Evolutionary conservation across 441 rosid genomes (phyloP).

Genomic region (Pelargonium australe): DNA sequence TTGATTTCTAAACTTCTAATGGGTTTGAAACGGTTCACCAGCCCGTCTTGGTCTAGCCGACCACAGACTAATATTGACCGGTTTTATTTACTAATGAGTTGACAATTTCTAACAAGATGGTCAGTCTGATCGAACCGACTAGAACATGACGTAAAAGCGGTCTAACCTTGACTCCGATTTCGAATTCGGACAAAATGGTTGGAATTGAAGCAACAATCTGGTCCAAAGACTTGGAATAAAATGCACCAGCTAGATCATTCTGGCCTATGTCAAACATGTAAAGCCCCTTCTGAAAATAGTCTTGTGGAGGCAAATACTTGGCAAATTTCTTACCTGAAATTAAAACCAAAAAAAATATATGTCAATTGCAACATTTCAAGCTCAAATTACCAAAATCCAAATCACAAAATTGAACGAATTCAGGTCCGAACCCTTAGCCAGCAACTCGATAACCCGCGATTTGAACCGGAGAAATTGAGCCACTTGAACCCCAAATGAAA

Average conservation of each 20-base stretch:
- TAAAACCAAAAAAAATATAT: background rate
- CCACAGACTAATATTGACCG: too few species aligned
- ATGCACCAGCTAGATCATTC: slow-evolving; percentile 92
- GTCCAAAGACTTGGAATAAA: slow-evolving; percentile 75
- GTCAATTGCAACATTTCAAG: background rate
- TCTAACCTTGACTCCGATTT: slow-evolving; percentile 60
- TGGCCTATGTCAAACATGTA: slow-evolving; percentile 95
- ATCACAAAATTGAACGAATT: background rate
- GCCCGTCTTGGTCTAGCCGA: too few species aligned
- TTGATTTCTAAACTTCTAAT: too few species aligned
- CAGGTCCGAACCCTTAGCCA: slow-evolving; percentile 37
- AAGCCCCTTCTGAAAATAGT: slow-evolving; percentile 59
- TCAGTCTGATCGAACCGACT: too few species aligned
- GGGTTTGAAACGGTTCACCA: too few species aligned
- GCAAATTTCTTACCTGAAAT: slow-evolving; percentile 49
- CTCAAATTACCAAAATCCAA: background rate
- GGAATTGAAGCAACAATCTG: slow-evolving; percentile 79
- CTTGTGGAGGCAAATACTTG: slow-evolving; percentile 57
- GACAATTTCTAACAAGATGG: too few species aligned
- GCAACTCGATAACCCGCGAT: slow-evolving; percentile 55
- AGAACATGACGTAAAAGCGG: too few species aligned
- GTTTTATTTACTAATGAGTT: too few species aligned
- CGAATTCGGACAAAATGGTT: slow-evolving; percentile 54
- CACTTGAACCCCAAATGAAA: slow-evolving; percentile 73
- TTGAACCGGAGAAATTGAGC: slow-evolving; percentile 79